Conservation (phyloP, 202 grass and related monocot genomes). For the Musa balbisiana region DNA sequence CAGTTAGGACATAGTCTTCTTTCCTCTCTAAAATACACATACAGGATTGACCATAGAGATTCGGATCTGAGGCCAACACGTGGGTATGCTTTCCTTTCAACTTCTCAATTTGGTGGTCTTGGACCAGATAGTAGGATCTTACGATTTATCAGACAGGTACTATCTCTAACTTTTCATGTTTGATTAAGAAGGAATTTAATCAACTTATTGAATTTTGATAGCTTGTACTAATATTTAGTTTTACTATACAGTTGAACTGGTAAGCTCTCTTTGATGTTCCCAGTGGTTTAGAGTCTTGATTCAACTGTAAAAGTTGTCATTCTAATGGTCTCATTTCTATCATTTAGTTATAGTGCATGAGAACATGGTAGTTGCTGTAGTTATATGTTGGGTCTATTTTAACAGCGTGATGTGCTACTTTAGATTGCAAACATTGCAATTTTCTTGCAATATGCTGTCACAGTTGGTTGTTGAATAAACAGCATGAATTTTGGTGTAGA, state of each 20-base stretch:
- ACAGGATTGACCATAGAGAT: slow-evolving; percentile 63
- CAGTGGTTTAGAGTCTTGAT: background rate
- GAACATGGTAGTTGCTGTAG: background rate
- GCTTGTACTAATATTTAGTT: background rate
- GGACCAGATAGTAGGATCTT: slow-evolving; percentile 48
- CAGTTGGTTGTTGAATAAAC: background rate
- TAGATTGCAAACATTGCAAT: background rate
- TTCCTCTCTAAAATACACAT: slow-evolving; percentile 61
- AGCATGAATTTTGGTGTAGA: background rate
- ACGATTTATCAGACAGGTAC: slow-evolving; percentile 77
- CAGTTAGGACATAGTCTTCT: slow-evolving; percentile 79
- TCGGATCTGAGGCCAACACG: slow-evolving; percentile 58
- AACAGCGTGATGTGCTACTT: background rate
- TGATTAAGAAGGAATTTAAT: background rate
- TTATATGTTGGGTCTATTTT: background rate
- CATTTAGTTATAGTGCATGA: background rate
- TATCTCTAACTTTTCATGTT: background rate
- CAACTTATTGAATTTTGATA: background rate
- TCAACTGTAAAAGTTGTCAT: background rate
- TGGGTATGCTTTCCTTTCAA: slow-evolving; percentile 72
- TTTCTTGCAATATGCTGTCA: background rate
- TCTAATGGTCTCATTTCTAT: background rate
- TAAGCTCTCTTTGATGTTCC: background rate
- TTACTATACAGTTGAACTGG: background rate
- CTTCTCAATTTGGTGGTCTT: slow-evolving; percentile 62